A percentile compares a stretch with the other conserved stretches of the same genome.
Conservation (phyloP, 192 early-diverging fungal genomes). For the Jimgerdemannia flammicorona region DNA sequence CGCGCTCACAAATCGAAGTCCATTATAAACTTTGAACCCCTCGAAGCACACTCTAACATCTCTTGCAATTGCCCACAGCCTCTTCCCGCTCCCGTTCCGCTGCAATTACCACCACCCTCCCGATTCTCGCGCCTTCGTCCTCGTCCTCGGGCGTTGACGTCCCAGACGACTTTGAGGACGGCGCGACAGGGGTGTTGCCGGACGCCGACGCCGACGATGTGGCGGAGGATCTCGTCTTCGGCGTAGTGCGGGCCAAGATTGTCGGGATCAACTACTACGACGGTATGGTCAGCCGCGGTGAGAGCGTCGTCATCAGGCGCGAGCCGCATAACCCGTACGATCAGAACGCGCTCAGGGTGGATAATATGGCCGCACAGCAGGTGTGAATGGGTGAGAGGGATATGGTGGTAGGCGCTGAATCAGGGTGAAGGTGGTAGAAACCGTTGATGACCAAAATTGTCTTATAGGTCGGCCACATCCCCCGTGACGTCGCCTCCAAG, state of each 20-base stretch:
- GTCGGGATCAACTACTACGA: conserved; percentile 1
- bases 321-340: conserved; percentile 2
- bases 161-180: background rate
- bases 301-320: background rate
- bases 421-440: too few species aligned
- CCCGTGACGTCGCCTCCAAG: background rate
- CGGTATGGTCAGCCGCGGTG: background rate
- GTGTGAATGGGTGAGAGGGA: background rate
- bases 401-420: too few species aligned
- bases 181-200: too few species aligned
- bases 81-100: too few species aligned
- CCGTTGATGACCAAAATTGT: too few species aligned
- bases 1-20: too few species aligned
- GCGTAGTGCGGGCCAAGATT: background rate
- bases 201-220: too few species aligned
- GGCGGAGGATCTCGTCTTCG: background rate
- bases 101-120: too few species aligned
- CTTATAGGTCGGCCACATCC: background rate
- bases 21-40: too few species aligned
- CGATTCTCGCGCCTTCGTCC: too few species aligned
- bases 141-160: background rate
- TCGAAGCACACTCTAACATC: too few species aligned
- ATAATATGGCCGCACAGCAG: conserved; percentile 1
- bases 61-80: too few species aligned
- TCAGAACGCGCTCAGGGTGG: background rate